Evolutionary conservation across 257 asterid genomes (phyloP).

Genomic region (Solanum medicagineum): DNA sequence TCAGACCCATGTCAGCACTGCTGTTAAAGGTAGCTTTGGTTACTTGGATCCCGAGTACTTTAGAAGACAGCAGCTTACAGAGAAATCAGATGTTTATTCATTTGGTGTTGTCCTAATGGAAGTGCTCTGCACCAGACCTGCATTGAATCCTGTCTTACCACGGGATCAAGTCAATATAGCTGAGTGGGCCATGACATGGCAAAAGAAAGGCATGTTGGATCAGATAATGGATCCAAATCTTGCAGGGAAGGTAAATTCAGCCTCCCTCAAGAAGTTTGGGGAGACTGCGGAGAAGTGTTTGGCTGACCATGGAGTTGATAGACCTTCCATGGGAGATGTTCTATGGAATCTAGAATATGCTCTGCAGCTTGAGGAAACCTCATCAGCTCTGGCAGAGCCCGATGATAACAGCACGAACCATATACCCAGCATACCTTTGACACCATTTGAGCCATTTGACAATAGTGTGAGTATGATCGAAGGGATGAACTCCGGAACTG

Average conservation of each 20-base stretch:
- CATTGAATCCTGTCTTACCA: slow-evolving; percentile 68
- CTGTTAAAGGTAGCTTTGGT: slow-evolving; percentile 80
- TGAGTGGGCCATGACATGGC: slow-evolving; percentile 82
- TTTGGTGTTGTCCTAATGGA: slow-evolving; percentile 77
- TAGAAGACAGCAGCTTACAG: slow-evolving; percentile 71
- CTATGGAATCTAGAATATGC: slow-evolving; percentile 78
- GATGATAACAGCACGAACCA: slow-evolving; percentile 65
- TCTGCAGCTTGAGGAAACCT: slow-evolving; percentile 70
- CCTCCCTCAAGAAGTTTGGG: slow-evolving; percentile 64
- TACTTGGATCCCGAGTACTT: slow-evolving; percentile 79
- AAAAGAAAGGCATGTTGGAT: slow-evolving; percentile 71
- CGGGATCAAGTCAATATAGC: slow-evolving; percentile 76
- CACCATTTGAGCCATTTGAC: slow-evolving; percentile 43
- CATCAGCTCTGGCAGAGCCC: slow-evolving; percentile 49
- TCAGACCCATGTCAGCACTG: slow-evolving; percentile 79
- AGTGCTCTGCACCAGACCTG: slow-evolving; percentile 66
- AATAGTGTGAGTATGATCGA: slow-evolving; percentile 53
- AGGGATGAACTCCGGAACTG: slow-evolving; percentile 44
- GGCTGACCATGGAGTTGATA: slow-evolving; percentile 61
- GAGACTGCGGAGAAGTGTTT: slow-evolving; percentile 73
- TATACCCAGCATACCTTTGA: slow-evolving; percentile 36
- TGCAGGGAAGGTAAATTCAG: slow-evolving; percentile 47
- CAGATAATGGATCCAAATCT: slow-evolving; percentile 57
- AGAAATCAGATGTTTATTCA: slow-evolving; percentile 74
- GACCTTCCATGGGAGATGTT: slow-evolving; percentile 81